Evolutionary conservation across 2,329 filamentous ascomycete genomes (phyloP).

Genomic region (Fusarium floridanum): DNA sequence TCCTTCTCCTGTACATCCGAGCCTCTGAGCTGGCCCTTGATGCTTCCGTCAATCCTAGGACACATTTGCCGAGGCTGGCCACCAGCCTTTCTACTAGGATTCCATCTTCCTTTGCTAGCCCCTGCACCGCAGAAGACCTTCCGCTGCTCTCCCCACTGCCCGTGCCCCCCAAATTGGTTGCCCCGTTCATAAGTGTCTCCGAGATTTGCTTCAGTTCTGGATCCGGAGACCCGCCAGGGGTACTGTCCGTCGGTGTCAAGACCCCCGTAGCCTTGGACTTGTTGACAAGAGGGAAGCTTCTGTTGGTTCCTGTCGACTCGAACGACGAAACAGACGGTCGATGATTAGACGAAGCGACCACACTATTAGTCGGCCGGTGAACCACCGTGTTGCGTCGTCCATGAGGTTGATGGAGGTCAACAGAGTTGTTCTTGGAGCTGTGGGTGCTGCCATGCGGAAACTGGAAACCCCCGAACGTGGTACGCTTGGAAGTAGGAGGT

Average conservation of each 20-base stretch:
- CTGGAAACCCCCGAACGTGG: constrained; percentile 45
- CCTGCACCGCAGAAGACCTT: constrained; percentile 58
- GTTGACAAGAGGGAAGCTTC: constrained; percentile 73
- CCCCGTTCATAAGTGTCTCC: constrained; percentile 63
- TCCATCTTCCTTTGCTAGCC: constrained; percentile 68
- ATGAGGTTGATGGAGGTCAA: constrained; percentile 41
- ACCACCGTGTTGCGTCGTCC: constrained; percentile 53
- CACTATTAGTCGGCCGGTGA: constrained; percentile 55
- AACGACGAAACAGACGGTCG: constrained; percentile 69
- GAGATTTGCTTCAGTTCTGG: constrained; percentile 62
- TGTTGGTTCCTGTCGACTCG: constrained; percentile 69
- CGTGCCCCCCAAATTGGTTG: constrained; percentile 57
- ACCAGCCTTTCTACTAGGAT: constrained; percentile 71
- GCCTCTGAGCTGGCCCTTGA: constrained; percentile 68
- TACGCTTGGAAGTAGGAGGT: constrained; percentile 39
- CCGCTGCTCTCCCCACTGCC: constrained; percentile 44
- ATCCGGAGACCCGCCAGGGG: constrained; percentile 64
- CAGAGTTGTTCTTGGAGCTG: constrained; percentile 40
- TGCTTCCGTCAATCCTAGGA: constrained; percentile 68
- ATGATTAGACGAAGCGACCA: constrained; percentile 28
- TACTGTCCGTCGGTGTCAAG: constrained; percentile 50
- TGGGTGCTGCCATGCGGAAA: constrained; percentile 32
- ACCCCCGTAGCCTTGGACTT: constrained; percentile 62
- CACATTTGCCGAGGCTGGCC: constrained; percentile 70
- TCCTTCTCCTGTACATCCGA: constrained; percentile 74